Conservation (phyloP, 139 green algal genomes). For the Chlamydomonas schloesseri region DNA sequence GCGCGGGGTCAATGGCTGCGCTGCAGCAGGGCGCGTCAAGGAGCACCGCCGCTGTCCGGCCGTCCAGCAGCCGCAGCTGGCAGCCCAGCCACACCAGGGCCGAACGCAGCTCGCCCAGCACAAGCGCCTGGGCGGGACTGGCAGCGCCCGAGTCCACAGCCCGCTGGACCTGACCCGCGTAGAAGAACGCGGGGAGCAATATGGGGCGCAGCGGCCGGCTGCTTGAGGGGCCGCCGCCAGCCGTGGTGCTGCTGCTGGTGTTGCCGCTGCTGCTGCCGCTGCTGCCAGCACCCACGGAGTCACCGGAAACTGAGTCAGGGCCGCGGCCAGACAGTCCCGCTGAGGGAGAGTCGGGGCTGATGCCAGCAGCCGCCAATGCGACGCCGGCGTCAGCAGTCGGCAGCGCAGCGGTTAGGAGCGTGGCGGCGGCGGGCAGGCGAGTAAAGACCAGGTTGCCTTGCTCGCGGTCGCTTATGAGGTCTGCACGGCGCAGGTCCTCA, state of each 20-base stretch:
- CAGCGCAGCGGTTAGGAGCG: not conserved
- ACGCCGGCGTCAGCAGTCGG: too few relatives aligned
- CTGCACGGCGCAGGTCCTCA: constrained; percentile 45
- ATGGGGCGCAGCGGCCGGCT: constrained; percentile 29
- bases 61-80: constrained; percentile 29
- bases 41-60: not conserved
- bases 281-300: too few relatives aligned
- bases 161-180: constrained; percentile 47
- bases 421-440: not conserved
- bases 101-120: constrained; percentile 38
- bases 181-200: constrained; percentile 53
- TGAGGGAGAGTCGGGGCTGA: too few relatives aligned
- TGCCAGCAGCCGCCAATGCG: too few relatives aligned
- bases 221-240: too few relatives aligned
- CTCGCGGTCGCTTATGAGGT: constrained; percentile 52
- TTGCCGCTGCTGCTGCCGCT: not conserved
- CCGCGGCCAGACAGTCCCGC: not conserved
- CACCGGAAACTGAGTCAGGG: not conserved
- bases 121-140: constrained; percentile 12
- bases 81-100: constrained; percentile 45
- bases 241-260: not conserved
- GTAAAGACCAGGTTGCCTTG: constrained; percentile 45
- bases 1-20: not conserved
- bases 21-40: not conserved
- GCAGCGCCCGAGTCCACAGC: constrained; percentile 41